Evolutionary conservation across 306 rosid genomes (phyloP).

Genomic region (Fagus sylvatica): DNA sequence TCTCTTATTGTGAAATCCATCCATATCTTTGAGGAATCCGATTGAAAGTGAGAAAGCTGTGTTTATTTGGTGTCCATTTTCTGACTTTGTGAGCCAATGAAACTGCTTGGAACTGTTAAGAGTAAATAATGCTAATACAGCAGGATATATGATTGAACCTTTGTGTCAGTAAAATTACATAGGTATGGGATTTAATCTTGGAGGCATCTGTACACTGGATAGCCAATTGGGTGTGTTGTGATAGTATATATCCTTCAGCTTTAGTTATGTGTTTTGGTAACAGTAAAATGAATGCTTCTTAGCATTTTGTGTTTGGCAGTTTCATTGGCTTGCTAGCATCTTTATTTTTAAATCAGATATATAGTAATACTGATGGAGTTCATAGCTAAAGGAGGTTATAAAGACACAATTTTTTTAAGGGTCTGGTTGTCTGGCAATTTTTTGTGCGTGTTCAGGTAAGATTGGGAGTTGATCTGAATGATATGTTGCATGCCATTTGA

Average conservation of each 20-base stretch:
- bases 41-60: neutral
- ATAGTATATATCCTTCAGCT: slow-evolving; percentile 9
- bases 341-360: neutral
- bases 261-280: neutral
- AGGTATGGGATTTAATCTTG: neutral
- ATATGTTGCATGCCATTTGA: slow-evolving; percentile 10
- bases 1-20: neutral
- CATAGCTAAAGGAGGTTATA: neutral
- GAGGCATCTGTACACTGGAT: neutral
- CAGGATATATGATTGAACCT: neutral
- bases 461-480: slow-evolving; percentile 27
- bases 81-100: neutral
- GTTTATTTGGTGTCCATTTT: neutral
- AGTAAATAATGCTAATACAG: neutral
- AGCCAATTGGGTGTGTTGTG: neutral
- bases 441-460: slow-evolving; percentile 30
- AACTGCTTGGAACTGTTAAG: neutral
- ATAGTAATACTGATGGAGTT: neutral
- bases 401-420: slow-evolving; percentile 13
- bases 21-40: too few relatives aligned
- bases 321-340: slow-evolving; percentile 18
- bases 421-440: slow-evolving; percentile 28
- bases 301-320: neutral
- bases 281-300: neutral
- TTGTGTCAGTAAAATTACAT: neutral